Evolutionary conservation across 164 flowering plant species (phyloP), one percentile per base, ranked within the genome.

Genomic region (Warburgia ugandensis): DNA sequence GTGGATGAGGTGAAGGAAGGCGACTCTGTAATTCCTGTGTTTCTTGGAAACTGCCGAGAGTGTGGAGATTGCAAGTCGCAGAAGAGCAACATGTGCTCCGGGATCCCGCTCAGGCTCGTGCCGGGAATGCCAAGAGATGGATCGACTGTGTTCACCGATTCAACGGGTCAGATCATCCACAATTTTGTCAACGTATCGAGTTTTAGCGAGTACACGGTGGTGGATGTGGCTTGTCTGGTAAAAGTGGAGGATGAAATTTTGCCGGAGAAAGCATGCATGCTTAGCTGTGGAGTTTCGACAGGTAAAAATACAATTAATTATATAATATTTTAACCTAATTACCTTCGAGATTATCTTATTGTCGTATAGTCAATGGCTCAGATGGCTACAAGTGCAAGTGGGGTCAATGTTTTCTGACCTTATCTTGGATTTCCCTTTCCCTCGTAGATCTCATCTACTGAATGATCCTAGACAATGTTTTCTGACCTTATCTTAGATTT

Each of bases 201-300:
- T 63, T 84, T 81, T 42, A 16, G 64, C 4, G 77, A 81, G 62
- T 81, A 76, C 38, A 81, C 86, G 0, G 88, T 84, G 23, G 76
- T 79, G 43, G 88, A 84, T 31, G 41, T 76, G 0, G 47, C 58
- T 0, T 50, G 78, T 39, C 32, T 79, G 3, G 83, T 70, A 4
- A 77, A 76, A 50, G 65, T 77, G 16, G 43, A 14, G 31, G 37
- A 46, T 5, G 49, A 57, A 0, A 58, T 79, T 13, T 72, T 81
- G 3, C 38, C 62, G 1, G 84, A 81, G 13, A 77, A 67, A 52
- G 86, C 84, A 3, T 74, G 79, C 56, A 40, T 84, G 65, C 82
- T 84, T 25, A 69, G 94, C 35, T 81, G 88, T 45, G 84, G 86
- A 4, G 77, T 77, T 1, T 52, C 88, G 7, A 79, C 86, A 0